Conservation (phyloP, 345 rosid genomes). For the Rhodomyrtus tomentosa region DNA sequence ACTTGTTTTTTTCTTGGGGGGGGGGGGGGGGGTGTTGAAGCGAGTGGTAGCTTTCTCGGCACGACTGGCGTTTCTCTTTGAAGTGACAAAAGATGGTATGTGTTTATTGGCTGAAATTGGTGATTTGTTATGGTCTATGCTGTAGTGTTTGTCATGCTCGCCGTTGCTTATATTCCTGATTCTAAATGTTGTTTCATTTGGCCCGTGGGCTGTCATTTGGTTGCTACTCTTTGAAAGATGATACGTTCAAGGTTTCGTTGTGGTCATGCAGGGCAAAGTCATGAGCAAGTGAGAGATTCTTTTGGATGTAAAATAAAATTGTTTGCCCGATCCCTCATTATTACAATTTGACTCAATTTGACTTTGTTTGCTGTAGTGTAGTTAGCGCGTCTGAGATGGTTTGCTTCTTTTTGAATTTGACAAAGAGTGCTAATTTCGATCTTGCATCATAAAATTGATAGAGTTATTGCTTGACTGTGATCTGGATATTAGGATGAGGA, state of each 20-base stretch:
- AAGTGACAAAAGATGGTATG: neutral
- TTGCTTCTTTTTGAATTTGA: neutral
- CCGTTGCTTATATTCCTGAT: neutral
- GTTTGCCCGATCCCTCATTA: neutral
- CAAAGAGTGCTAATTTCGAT: neutral
- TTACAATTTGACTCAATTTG: neutral
- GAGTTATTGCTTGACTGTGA: no score
- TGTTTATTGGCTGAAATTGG: neutral
- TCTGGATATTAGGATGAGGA: no score
- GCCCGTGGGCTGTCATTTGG: neutral
- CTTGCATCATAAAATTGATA: no score
- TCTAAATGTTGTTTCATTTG: neutral
- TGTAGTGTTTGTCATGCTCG: neutral
- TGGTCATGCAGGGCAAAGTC: neutral
- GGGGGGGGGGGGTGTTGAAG: no score
- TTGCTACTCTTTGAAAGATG: neutral
- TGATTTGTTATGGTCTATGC: neutral
- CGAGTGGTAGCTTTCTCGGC: neutral
- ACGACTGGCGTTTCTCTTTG: neutral
- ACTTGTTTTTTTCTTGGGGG: rapidly evolving
- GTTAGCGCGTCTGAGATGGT: neutral
- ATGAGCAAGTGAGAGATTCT: neutral
- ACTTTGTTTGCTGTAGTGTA: neutral
- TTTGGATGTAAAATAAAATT: neutral
- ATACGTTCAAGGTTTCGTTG: neutral